Evolutionary conservation across 306 rosid species (phyloP), one percentile per base, ranked within the genome.

Genomic region (Abrus pulchellus): DNA sequence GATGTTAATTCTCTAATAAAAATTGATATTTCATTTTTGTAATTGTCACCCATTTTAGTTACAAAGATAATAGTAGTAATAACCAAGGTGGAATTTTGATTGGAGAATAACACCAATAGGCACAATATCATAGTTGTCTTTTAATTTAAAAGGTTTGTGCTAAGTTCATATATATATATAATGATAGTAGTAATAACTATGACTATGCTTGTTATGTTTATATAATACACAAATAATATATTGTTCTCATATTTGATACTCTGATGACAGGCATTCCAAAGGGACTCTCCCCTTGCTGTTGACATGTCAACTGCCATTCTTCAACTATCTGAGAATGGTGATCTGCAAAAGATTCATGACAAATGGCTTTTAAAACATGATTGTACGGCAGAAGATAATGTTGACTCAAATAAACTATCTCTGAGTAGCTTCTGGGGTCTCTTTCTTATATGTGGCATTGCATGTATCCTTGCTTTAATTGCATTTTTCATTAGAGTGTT

Each of bases 291-390:
- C 66, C 94, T 95, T 29, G 99, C 99, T 3, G 88, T 89, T 20
- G 99, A 93, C 82, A 59, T 95, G 77, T 95, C 99, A 54, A 95
- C 98, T 1, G 94, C 99, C 29, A 95, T 95, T 85, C 99, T 95
- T 66, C 98, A 95, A 85, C 98, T 95, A 66, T 95, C 98, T 0
- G 99, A 95, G 90, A 95, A 90, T 2, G 98, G 99, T 13, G 97
- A 95, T 71, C 90, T 95, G 76, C 99, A 95, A 82, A 95, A 93
- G 93, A 89, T 93, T 41, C 98, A 83, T 29, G 89, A 93, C 79
- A 95, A 95, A 78, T 95, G 99, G 99, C 93, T 95, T 6, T 11
- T 81, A n/a, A 75, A 12, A 5, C 77, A 13, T 0, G 89, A 90
- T 5, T 95, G 98, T 63, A 1, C 87, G 0, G 80, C 55, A 71